Evolutionary conservation across 1,284 basidiomycete species (phyloP), one percentile per base, ranked within the genome.

Genomic region (Ceratorhiza oryzae-sativae): DNA sequence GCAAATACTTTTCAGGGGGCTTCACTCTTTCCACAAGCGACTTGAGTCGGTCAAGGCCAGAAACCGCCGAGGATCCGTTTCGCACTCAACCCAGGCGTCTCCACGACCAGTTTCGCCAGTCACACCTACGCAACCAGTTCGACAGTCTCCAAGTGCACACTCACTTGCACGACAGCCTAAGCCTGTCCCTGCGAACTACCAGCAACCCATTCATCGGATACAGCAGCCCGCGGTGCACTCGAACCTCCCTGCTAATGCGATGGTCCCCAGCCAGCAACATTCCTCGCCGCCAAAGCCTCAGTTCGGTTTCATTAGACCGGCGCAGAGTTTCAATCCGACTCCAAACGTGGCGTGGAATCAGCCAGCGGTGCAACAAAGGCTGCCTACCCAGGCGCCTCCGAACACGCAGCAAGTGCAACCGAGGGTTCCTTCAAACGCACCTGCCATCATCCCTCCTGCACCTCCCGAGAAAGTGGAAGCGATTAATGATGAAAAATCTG

Each of bases 91-190:
- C 25, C 65, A 45, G 10, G 5, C 39, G 20, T 18, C 41, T 10
- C 32, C 63, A 27, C 65, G 46, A 48, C 46, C 62, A n/a, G 34
- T 65, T 25, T 65, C 62, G 1, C 62, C 62, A 15, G 12, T 36
- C 13, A 65, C 62, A 1, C 23, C 62, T 10, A 65, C 62, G 27
- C 39, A 60, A 18, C 2, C 41, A 27, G 20, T 42, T 20, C 34
- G 45, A 12, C 36, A n/a, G 2, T n/a, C 23, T 53, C 51, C 51
- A 18, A 53, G n/a, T n/a, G 12, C 58, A 23, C 36, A 42, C 13
- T 23, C 58, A 41, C 12, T 36, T 25, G 25, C 39, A 2, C 20
- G 25, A 9, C 53, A 3, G 53, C 20, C 39, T 32, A 34, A n/a
- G 32, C 6, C 51, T 3, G 30, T 53, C 13, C 30, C 25, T 2